Evolutionary conservation across 164 flowering plant species (phyloP), one percentile per base, ranked within the genome.

Genomic region (Macadamia tetraphylla): DNA sequence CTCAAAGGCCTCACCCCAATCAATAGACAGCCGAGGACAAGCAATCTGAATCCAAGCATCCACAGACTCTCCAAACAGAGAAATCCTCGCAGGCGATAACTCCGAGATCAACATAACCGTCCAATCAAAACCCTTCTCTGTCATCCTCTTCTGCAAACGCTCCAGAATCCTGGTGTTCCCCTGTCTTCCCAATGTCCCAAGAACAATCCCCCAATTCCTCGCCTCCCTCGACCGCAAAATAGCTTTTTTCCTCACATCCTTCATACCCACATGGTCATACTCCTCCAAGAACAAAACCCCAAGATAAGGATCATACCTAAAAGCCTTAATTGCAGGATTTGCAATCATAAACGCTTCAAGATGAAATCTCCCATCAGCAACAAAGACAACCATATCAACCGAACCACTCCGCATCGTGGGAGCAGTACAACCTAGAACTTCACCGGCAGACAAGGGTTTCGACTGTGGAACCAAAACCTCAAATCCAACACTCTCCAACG

Each of bases 31-130:
- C 63, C 98, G 71, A 11, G 99, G 99, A 65, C 99, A 94, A 23
- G 97, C 99, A 71, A 94, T 87, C 70, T 94, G 99, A 64, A 94
- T 77, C 99, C 99, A 94, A 73, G 97, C 99, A 82, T 92, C 98
- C 12, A 94, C 80, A 5, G 92, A 87, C 10, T 90, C 98, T 55
- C 80, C 97, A 77, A 94, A 94, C 77, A 94, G 72, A 3, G 77
- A 82, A 71, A 94, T 73, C 76, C 88, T 81, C 5, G 76, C 60
- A 11, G 97, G 99, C 44, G 91, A 85, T 15, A 94, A 70, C 75
- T 94, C 99, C 0, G 99, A 94, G 88, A 94, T 87, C 81, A 94
- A 71, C 69, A 94, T 73, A 6, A 89, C 86, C 0, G 83, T 84
- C 77, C 84, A 89, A 51, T 68, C 74, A 70, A 85, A 76, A 3